Conservation (phyloP, 2,329 filamentous ascomycete genomes). For the Ascosphaera aggregata region DNA sequence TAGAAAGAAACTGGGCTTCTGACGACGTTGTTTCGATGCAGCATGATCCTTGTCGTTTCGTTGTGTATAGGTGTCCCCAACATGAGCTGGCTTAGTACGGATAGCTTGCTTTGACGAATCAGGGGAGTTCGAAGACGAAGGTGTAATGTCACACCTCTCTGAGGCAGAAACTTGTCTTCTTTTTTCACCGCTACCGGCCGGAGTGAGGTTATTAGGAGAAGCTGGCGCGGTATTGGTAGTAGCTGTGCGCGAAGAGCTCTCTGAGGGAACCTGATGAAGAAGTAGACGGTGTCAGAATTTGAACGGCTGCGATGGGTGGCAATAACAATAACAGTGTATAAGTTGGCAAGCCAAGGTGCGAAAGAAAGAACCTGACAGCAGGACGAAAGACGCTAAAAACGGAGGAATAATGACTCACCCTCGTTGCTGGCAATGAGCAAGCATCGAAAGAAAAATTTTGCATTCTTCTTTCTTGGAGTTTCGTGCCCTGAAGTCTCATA, state of each 20-base stretch:
- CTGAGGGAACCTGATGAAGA: constrained; percentile 17
- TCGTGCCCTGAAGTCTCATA: constrained; percentile 45
- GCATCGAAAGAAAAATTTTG: constrained; percentile 78
- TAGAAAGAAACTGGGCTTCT: constrained; percentile 30
- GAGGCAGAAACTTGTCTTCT: background rate
- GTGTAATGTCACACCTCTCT: background rate
- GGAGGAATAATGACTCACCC: constrained; percentile 14
- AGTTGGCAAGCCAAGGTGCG: background rate
- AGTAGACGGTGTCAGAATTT: no score
- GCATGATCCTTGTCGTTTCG: constrained; percentile 8
- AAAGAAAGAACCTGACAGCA: background rate
- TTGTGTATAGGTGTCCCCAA: background rate
- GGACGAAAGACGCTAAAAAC: background rate
- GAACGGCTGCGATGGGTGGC: no score
- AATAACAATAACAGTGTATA: no score
- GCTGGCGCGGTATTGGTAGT: background rate
- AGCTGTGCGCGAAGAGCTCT: constrained; percentile 14
- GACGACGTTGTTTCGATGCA: constrained; percentile 21
- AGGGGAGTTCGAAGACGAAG: background rate
- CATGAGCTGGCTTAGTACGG: background rate
- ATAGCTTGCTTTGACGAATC: background rate
- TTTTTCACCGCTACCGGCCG: constrained; percentile 27
- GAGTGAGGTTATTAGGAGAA: constrained; percentile 33
- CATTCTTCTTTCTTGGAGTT: constrained; percentile 61
- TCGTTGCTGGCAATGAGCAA: constrained; percentile 49